Evolutionary conservation across 331 rosid species (phyloP).

Genomic region (Rosa hybrid): DNA sequence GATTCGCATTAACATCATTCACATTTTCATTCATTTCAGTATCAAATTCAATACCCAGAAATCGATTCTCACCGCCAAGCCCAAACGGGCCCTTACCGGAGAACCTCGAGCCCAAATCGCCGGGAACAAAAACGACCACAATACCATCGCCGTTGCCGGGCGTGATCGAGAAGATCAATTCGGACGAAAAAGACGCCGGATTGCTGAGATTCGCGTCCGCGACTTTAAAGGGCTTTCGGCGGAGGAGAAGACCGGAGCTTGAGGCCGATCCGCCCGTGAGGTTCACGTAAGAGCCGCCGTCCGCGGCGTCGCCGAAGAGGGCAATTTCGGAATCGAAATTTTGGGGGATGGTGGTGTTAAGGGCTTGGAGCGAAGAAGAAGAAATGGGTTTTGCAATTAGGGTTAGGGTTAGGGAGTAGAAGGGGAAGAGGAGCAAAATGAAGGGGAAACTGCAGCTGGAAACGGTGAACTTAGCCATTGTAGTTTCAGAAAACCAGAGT

Average conservation of each 20-base stretch:
- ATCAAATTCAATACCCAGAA: conserved; percentile 47
- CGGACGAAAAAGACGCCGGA: conserved; percentile 41
- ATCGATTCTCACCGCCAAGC: conserved; percentile 21
- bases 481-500: not conserved
- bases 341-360: conserved; percentile 11
- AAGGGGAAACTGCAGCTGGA: conserved; percentile 14
- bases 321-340: conserved; percentile 46
- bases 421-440: not conserved
- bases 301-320: conserved; percentile 58
- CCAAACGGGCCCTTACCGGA: conserved; percentile 37
- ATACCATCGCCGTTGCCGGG: conserved; percentile 46
- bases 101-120: conserved; percentile 22
- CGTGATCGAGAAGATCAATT: conserved; percentile 53
- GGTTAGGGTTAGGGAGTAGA: conserved; percentile 23
- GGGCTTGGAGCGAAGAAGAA: conserved; percentile 29
- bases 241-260: conserved; percentile 56
- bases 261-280: conserved; percentile 40
- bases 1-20: conserved; percentile 39
- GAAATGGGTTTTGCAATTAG: conserved; percentile 32
- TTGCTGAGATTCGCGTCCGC: not conserved
- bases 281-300: conserved; percentile 24
- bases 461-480: conserved; percentile 29
- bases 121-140: conserved; percentile 37
- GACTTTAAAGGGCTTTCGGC: conserved; percentile 29
- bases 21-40: conserved; percentile 36